Conservation (phyloP, 805 yeast species). For the Saccharomycopsis fodiens region DNA sequence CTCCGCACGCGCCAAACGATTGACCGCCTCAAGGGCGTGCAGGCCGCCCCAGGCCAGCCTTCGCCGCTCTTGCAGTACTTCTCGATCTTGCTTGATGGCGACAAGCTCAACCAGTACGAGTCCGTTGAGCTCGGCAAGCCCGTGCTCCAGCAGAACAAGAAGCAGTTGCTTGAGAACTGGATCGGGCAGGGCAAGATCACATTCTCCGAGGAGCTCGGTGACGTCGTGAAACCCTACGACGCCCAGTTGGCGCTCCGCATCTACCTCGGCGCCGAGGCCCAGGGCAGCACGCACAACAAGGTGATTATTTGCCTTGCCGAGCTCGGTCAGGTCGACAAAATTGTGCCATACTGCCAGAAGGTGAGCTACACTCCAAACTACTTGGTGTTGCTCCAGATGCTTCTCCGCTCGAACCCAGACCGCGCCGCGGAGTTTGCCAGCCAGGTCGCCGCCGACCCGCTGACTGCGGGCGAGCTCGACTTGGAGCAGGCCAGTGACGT, state of each 20-base stretch:
- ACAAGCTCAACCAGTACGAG: constrained; percentile 86
- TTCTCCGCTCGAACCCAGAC: constrained; percentile 92
- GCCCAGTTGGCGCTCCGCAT: constrained; percentile 83
- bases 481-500: constrained; percentile 87
- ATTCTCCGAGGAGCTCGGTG: constrained; percentile 96
- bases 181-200: constrained; percentile 90
- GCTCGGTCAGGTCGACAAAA: constrained; percentile 92
- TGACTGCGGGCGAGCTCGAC: constrained; percentile 52
- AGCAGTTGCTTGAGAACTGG: constrained; percentile 92
- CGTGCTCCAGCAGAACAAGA: constrained; percentile 89
- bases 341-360: constrained; percentile 87
- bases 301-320: constrained; percentile 91
- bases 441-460: constrained; percentile 62
- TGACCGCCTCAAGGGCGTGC: constrained; percentile 81
- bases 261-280: constrained; percentile 46
- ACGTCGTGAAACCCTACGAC: constrained; percentile 84
- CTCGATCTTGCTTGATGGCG: constrained; percentile 84
- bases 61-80: constrained; percentile 93
- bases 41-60: constrained; percentile 89
- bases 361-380: constrained; percentile 86
- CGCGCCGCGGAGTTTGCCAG: constrained; percentile 97
- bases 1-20: constrained; percentile 93
- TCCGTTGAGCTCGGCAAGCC: constrained; percentile 93
- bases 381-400: constrained; percentile 80
- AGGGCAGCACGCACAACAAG: constrained; percentile 33